These are phyloP conservation scores for Pascua sp. DNA, from an alignment of 1,284 basidiomycete genomes.

Conservation along the genomic window DNA sequence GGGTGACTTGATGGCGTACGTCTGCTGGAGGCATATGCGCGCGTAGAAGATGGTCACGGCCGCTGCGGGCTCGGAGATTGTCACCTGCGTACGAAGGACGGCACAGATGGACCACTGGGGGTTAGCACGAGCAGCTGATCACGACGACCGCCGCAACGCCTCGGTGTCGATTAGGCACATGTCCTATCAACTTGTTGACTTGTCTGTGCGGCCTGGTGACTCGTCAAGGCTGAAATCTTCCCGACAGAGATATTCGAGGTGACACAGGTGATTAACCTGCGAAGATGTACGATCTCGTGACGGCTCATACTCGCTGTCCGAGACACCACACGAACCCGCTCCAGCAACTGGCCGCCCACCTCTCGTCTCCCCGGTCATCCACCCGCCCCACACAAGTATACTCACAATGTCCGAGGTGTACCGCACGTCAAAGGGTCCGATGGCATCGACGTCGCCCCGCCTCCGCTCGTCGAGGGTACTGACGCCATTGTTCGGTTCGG, in stretches of 20 bases:
- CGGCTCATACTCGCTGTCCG: too few relatives aligned
- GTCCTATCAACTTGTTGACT: too few relatives aligned
- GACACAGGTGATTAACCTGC: not conserved
- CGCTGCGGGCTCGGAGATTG: conserved; percentile 21
- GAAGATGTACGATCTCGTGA: not conserved
- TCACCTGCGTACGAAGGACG: conserved; percentile 22
- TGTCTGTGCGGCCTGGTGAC: too few relatives aligned
- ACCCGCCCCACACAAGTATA: too few relatives aligned
- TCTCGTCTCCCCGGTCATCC: too few relatives aligned
- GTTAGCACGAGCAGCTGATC: not conserved
- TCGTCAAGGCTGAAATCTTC: too few relatives aligned
- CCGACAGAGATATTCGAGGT: too few relatives aligned
- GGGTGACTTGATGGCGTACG: conserved; percentile 27
- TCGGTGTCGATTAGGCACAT: too few relatives aligned
- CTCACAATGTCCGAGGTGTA: conserved; percentile 11
- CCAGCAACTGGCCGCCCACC: too few relatives aligned
- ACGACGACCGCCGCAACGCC: too few relatives aligned
- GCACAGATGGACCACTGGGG: conserved; percentile 38
- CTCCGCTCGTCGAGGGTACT: conserved; percentile 19
- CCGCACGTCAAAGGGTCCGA: conserved; percentile 12
- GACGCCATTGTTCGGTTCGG: conserved; percentile 23
- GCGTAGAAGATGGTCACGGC: conserved; percentile 31
- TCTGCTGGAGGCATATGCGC: conserved; percentile 30
- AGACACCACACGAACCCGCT: too few relatives aligned
- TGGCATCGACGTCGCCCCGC: conserved; percentile 6